These are phyloP conservation scores for Nicotiana tabacum DNA, from an alignment of 257 asterid species.

Conservation along the genomic window DNA sequence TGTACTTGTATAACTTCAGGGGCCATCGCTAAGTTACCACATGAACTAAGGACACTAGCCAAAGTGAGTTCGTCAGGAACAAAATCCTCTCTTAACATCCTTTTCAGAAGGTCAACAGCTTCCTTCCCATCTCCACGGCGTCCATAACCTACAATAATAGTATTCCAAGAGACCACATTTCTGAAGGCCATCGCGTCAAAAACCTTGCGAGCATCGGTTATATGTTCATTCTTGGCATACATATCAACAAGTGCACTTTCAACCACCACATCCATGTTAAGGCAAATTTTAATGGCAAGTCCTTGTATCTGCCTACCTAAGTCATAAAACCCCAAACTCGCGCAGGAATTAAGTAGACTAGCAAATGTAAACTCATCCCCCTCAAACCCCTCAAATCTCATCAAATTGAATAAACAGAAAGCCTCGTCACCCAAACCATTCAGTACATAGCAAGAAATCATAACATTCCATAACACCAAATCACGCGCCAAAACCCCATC, in stretches of 20 bases:
- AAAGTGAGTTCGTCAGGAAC: slow-evolving; percentile 31
- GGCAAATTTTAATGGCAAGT: slow-evolving; percentile 13
- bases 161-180: slow-evolving; percentile 36
- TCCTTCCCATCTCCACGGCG: slow-evolving; percentile 22
- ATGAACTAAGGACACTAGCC: slow-evolving; percentile 31
- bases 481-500: slow-evolving; percentile 12
- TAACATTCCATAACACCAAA: slow-evolving; percentile 30
- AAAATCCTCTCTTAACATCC: slow-evolving; percentile 25
- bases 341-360: slow-evolving; percentile 29
- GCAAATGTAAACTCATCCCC: slow-evolving; percentile 30
- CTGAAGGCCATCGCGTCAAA: slow-evolving; percentile 27
- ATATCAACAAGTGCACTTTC: slow-evolving; percentile 31
- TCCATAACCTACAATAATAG: slow-evolving; percentile 35
- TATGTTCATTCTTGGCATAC: slow-evolving; percentile 26
- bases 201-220: slow-evolving; percentile 22
- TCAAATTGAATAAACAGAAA: slow-evolving; percentile 16
- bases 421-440: slow-evolving; percentile 22
- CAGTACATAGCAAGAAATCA: slow-evolving; percentile 22
- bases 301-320: slow-evolving; percentile 29
- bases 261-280: slow-evolving; percentile 22
- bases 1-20: slow-evolving; percentile 25
- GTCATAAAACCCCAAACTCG: slow-evolving; percentile 9
- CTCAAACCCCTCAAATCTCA: slow-evolving; percentile 22
- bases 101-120: slow-evolving; percentile 21
- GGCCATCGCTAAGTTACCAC: slow-evolving; percentile 24